phyloP scores from a whole-genome alignment of 257 asterid species.

The Primulina eburnea region DNA sequence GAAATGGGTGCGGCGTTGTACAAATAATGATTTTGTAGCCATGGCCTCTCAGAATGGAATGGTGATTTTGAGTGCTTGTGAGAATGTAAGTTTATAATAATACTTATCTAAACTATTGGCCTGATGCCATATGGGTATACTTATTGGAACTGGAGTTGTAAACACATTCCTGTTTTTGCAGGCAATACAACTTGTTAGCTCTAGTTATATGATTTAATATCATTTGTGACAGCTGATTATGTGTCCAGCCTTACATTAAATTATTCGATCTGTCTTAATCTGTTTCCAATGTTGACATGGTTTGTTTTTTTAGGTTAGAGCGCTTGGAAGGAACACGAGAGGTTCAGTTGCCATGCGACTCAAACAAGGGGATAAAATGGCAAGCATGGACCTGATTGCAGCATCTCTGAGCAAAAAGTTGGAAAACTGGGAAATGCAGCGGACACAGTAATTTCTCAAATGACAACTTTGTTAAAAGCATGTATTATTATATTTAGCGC shows the following conservation, averaged over 20 bases:
- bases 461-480: not conserved
- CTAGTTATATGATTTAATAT: not conserved
- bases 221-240: conserved; percentile 21
- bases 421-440: conserved; percentile 40
- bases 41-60: conserved; percentile 96
- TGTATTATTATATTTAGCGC: not conserved
- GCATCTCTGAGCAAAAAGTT: conserved; percentile 55
- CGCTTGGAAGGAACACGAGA: conserved; percentile 89
- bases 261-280: conserved; percentile 12
- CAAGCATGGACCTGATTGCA: conserved; percentile 91
- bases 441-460: conserved; percentile 36
- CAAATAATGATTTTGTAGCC: conserved; percentile 82
- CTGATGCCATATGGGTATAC: not conserved
- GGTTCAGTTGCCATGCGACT: conserved; percentile 94
- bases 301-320: conserved; percentile 60
- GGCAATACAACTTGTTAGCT: conserved; percentile 4
- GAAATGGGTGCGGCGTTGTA: conserved; percentile 90
- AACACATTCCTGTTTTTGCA: conserved; percentile 6
- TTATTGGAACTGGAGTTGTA: not conserved
- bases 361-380: conserved; percentile 79
- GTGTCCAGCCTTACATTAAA: conserved; percentile 15
- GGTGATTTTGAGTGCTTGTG: conserved; percentile 81
- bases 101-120: conserved; percentile 5
- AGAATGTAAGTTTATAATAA: conserved; percentile 44
- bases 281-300: conserved; percentile 12